phyloP scores from a whole-genome alignment of 768 basidiomycete species.

The Lyophyllum semitale region DNA sequence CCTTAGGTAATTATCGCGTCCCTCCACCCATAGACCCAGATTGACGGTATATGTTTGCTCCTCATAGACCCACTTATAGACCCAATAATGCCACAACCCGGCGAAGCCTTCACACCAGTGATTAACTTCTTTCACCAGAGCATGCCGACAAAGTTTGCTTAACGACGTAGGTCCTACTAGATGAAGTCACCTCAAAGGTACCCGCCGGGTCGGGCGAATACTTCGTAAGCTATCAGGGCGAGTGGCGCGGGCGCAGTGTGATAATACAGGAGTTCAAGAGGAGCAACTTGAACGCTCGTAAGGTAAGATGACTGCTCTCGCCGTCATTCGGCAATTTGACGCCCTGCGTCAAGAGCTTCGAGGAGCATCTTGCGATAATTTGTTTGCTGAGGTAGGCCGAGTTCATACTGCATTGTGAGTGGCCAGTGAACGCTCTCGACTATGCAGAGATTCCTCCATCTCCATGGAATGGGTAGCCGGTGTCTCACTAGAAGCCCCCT shows the following conservation, averaged over 20 bases:
- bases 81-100: neutral
- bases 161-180: neutral
- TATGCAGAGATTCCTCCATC: slow-evolving; percentile 6
- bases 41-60: too few relatives aligned
- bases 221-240: slow-evolving; percentile 1
- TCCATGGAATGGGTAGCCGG: slow-evolving; percentile 9
- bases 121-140: neutral
- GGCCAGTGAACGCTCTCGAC: neutral
- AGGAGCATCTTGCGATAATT: slow-evolving; percentile 7
- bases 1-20: too few relatives aligned
- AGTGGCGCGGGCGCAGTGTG: neutral
- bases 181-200: neutral
- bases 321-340: neutral
- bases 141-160: neutral
- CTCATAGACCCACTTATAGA: too few relatives aligned
- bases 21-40: too few relatives aligned
- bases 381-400: neutral
- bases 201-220: neutral
- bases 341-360: neutral
- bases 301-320: neutral
- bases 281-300: neutral
- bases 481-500: neutral
- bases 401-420: neutral
- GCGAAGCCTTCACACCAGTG: slow-evolving; percentile 2
- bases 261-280: slow-evolving; percentile 6